Evolutionary conservation across 2,329 filamentous ascomycete genomes (phyloP), one percentile per base, ranked within the genome.

Genomic region (Neospermospora avenae): DNA sequence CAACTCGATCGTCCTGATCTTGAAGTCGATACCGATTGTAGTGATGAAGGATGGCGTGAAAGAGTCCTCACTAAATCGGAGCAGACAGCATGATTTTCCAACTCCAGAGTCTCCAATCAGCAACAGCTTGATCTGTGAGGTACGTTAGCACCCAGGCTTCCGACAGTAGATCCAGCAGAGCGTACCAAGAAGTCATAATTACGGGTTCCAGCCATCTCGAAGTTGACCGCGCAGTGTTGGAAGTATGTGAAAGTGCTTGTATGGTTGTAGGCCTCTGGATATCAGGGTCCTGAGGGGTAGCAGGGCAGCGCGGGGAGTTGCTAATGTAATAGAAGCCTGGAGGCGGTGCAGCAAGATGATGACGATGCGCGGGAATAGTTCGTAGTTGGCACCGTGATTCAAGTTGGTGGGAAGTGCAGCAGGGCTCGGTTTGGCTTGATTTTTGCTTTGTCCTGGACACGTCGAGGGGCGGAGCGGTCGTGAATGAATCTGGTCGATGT

Each of bases 41-140:
- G 95, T 98, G 81, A 99, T 99, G 84, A 98, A 99, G 76, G 92
- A 96, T 81, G 98, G 95, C 64, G 95, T 99, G 84, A 98, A 99
- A 76, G 95, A 98, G 76, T 97, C 93, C 77, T 97, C 95, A 76
- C 95, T 95, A 77, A 99, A 99, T 81, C 95, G 92, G 74, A 99
- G 84, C 71, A 99, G 84, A 81, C 98, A 80, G 81, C 95, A 99
- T 76, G 95, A 99, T 87, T 99, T 99, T 87, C 95, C 95, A 73
- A 99, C 95, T 85, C 95, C 95, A 77, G 93, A 98, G 79, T 99
- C 95, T 79, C 95, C 95, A 86, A 99, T 99, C 81, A 99, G 91
- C 79, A 99, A 89, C 69, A 99, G 92, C 87, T 99, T 99, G 87
- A 99, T 73, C 68, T 74, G 63, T 63, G 62, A 48, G 58, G 57